phyloP scores from a whole-genome alignment of 169 alveolate species.

The Plasmodium malariae region DNA sequence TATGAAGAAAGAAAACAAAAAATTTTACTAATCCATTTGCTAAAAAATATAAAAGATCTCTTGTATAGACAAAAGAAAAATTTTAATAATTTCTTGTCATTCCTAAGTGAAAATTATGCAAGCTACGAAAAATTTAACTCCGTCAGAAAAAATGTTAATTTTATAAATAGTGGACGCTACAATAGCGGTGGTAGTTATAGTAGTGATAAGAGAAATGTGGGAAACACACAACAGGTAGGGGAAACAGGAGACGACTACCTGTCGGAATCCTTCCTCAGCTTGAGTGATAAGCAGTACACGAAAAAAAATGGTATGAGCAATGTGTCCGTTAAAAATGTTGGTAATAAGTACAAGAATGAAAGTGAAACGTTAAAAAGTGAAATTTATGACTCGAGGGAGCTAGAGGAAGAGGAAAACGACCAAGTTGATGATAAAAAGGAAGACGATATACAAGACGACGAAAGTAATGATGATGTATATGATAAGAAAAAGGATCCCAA shows the following conservation, averaged over 20 bases:
- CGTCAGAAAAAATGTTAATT: neutral
- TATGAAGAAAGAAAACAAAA: conserved; percentile 55
- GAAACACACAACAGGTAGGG: too few relatives aligned
- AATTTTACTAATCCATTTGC: conserved; percentile 29
- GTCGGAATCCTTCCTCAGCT: neutral
- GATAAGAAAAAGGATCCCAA: neutral
- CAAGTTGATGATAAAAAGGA: neutral
- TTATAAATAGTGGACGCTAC: neutral
- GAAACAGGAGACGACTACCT: neutral
- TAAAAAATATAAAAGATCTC: conserved; percentile 52
- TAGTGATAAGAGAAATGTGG: too few relatives aligned
- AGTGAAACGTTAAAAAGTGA: neutral
- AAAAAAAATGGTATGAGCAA: neutral
- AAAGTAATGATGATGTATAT: neutral
- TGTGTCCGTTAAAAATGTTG: neutral
- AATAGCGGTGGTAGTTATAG: too few relatives aligned
- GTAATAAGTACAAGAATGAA: neutral
- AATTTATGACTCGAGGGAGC: neutral
- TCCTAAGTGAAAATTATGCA: conserved; percentile 54
- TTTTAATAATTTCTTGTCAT: conserved; percentile 44
- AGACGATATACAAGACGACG: neutral
- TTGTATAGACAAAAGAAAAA: conserved; percentile 53
- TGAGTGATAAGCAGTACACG: neutral
- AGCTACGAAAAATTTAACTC: conserved; percentile 28
- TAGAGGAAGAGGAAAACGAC: neutral